phyloP scores from a whole-genome alignment of 768 basidiomycete species.

The Sporobolomyces phaffii region DNA sequence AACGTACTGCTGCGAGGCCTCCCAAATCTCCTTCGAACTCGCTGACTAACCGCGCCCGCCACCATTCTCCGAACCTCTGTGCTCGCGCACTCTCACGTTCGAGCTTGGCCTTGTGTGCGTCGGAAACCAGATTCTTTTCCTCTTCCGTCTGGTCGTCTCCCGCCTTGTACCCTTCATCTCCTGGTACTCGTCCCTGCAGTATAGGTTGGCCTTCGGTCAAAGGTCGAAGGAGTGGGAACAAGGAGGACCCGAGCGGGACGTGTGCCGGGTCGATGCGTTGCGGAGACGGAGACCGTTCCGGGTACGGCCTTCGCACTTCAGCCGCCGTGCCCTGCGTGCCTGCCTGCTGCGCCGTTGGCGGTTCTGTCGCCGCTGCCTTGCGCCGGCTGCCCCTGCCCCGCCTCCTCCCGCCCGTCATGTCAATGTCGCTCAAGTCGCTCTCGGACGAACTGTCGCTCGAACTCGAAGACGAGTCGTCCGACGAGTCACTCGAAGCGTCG shows the following conservation, averaged over 20 bases:
- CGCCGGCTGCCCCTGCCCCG: neutral
- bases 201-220: slow-evolving; percentile 5
- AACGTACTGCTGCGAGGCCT: slow-evolving; percentile 32
- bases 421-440: slow-evolving; percentile 11
- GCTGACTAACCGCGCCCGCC: slow-evolving; percentile 31
- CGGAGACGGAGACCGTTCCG: slow-evolving; percentile 21
- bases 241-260: slow-evolving; percentile 23
- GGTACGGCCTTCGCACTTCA: slow-evolving; percentile 19
- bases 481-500: neutral
- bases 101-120: neutral
- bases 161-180: slow-evolving; percentile 7
- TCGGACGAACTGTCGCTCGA: slow-evolving; percentile 12
- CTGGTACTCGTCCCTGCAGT: slow-evolving; percentile 1
- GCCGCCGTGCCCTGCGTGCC: neutral
- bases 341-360: neutral
- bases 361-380: neutral
- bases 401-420: neutral
- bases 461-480: slow-evolving; percentile 2
- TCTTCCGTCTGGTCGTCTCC: slow-evolving; percentile 8
- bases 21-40: slow-evolving; percentile 37
- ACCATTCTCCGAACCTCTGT: slow-evolving; percentile 36
- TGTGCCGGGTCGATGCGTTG: slow-evolving; percentile 20
- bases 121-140: neutral
- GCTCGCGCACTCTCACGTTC: slow-evolving; percentile 1
- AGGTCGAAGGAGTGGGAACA: slow-evolving; percentile 29